phyloP scores from a whole-genome alignment of 2,329 filamentous ascomycete species.

The Seiridium unicorne region DNA sequence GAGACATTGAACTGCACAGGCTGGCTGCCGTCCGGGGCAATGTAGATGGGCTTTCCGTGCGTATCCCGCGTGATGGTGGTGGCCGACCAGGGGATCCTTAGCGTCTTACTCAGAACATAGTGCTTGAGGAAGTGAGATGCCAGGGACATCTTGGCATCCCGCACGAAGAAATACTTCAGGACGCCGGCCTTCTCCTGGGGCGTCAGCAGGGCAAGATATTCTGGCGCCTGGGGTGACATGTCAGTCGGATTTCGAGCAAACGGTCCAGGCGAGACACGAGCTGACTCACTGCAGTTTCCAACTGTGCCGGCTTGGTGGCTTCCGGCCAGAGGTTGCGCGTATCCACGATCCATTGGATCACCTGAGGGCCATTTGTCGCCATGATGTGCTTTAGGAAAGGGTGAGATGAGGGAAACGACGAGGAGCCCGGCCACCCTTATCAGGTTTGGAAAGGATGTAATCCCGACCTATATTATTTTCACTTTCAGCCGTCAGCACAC shows the following conservation, averaged over 20 bases:
- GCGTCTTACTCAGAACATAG: constrained; percentile 59
- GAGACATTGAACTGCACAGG: constrained; percentile 70
- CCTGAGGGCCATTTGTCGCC: constrained; percentile 28
- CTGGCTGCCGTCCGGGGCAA: constrained; percentile 44
- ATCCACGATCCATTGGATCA: constrained; percentile 63
- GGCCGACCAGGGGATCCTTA: constrained; percentile 58
- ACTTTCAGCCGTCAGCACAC: neutral
- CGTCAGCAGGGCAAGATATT: constrained; percentile 51
- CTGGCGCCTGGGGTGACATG: constrained; percentile 20
- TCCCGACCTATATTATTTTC: too few relatives aligned
- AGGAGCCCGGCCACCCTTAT: too few relatives aligned
- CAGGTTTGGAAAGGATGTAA: too few relatives aligned
- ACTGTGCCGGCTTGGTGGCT: constrained; percentile 46
- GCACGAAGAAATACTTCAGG: constrained; percentile 62
- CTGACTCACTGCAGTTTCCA: constrained; percentile 41
- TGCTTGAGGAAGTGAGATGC: constrained; percentile 74
- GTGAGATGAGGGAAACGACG: neutral
- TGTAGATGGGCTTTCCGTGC: constrained; percentile 53
- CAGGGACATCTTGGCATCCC: constrained; percentile 73
- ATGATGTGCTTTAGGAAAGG: constrained; percentile 15
- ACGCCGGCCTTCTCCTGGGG: constrained; percentile 55
- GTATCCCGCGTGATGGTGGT: constrained; percentile 56
- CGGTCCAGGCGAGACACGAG: too few relatives aligned
- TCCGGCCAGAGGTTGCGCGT: constrained; percentile 58
- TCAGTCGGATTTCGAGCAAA: neutral